Base-by-base conservation (phyloP, 345 rosid species). In the Passiflora organensis region DNA sequence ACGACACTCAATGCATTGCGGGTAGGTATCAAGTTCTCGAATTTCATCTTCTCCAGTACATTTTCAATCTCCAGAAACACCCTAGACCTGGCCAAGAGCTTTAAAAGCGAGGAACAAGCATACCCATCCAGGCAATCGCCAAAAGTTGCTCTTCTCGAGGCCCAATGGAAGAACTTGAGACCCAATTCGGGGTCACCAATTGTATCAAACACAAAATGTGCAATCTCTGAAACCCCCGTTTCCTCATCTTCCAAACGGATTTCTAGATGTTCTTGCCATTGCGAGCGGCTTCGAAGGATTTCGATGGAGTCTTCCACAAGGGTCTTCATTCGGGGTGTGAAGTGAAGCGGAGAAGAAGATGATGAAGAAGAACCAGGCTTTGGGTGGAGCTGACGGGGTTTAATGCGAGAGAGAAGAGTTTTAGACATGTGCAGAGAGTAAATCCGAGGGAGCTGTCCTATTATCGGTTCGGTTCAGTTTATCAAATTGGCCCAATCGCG, bases 31-130 rank as follows among this genome's bases (percentile, higher is more conserved):
- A 82, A 56, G 28, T 66, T 67, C 53, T 75, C 80, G 5, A 62
- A 36, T 51, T 64, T 74, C 77, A 91, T 75, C 38, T 43, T 59
- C 6, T 68, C 71, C 66, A 84, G 56, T 41, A 73, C 58, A 47
- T 36, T 50, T 16, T 74, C 87, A 17, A 82, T 55, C 71, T 88
- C 85, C 8, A 52, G 16, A 52, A 84, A 78, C 73, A 74, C 61
- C 46, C 79, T 58, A 43, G 51, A 72, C 64, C 76, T 78, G 22
- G 90, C 85, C 52, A 91, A 70, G 23, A 85, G 90, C 83, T 75
- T 86, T 49, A 89, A 58, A 52, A 79, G 80, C 38, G 97, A 84
- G 54, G 95, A 86, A 67, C 76, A 80, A 55, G 89, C 83, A 23
- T 65, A 55, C 66, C 76, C 85, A 72, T 84, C 69, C 0, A 72